Conservation (phyloP, 2,329 filamentous ascomycete species). For the Botryotinia narcissicola region DNA sequence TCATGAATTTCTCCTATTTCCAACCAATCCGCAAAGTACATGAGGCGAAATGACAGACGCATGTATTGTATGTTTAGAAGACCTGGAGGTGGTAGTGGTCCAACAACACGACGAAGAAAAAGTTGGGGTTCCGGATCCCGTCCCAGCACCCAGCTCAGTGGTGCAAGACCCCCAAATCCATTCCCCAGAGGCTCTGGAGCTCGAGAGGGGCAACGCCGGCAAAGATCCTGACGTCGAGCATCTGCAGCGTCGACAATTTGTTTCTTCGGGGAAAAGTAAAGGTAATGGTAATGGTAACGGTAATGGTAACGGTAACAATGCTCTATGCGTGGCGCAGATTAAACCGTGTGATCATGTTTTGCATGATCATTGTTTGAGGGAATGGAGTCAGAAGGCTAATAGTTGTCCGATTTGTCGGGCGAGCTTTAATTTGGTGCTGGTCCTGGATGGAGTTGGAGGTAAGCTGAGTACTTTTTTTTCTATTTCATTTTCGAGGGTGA, state of each 20-base stretch:
- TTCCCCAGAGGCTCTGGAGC: constrained; percentile 23
- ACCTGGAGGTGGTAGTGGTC: constrained; percentile 43
- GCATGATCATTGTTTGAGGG: constrained; percentile 87
- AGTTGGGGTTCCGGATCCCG: background rate
- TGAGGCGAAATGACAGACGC: constrained; percentile 51
- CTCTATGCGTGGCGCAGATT: constrained; percentile 52
- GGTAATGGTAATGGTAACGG: constrained; percentile 19
- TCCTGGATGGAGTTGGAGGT: constrained; percentile 80
- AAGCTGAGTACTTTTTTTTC: constrained; percentile 41
- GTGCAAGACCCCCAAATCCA: constrained; percentile 8
- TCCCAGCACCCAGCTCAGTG: background rate
- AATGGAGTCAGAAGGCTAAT: constrained; percentile 95
- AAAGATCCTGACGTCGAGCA: constrained; percentile 13
- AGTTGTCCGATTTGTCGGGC: constrained; percentile 96
- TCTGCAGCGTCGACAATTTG: constrained; percentile 25
- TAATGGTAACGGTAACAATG: constrained; percentile 22
- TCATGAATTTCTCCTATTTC: background rate
- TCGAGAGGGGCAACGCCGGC: constrained; percentile 26
- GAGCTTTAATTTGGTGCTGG: constrained; percentile 84
- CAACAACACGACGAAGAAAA: background rate
- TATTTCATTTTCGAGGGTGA: background rate
- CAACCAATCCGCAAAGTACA: background rate
- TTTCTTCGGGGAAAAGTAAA: constrained; percentile 26
- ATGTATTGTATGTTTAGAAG: constrained; percentile 69
- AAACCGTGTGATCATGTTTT: constrained; percentile 85